Base-by-base conservation (phyloP, 2,329 filamentous ascomycete genomes). In the Neoascochyta sp. region DNA sequence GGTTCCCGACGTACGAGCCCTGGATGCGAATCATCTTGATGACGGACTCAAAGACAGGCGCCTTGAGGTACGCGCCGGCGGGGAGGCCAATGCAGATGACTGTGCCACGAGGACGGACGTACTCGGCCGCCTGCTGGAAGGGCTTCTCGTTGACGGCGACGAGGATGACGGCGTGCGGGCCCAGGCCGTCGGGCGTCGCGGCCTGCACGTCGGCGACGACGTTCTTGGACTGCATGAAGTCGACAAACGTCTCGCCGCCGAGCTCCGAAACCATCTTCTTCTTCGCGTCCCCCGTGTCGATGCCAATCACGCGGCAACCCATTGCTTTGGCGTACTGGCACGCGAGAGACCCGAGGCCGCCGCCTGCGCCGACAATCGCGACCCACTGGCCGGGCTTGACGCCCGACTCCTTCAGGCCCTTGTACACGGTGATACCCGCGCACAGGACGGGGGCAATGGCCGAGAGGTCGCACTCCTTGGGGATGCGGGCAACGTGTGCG, bases 61-160 rank as follows among this genome's bases (percentile, higher is more conserved):
- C 88, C 50, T 76, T 77, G 44, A 95, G 75, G 65, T 74, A 84
- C 2, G 89, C 57, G 43, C 81, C 74, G 20, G 85, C 82, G 4
- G 90, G 90, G 15, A 95, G 73, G 56, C 89, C 90, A 54, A 96
- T 92, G 67, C 86, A 90, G 42, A 95, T 77, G 56, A 95, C 84
- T 21, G 78, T 76, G 37, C 90, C 90, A 39, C 80, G 79, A 33
- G 86, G 76, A 38, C 90, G 84, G 41, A 95, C 82, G 66, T 95
- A 95, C 65, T 75, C 81, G 26, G 86, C 80, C 22, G 90, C 90
- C 70, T 95, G 89, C 70, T 95, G 87, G 80, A 95, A 95, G 31
- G 90, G 90, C 72, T 83, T 86, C 75, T 95, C 89, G 51, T 73
- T 77, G 29, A 86, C 88, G 40, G 90, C 89, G 39, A 95, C 78